These are phyloP conservation scores for Ganoderma leucocontextum DNA, from an alignment of 1,284 basidiomycete species.

Conservation along the genomic window DNA sequence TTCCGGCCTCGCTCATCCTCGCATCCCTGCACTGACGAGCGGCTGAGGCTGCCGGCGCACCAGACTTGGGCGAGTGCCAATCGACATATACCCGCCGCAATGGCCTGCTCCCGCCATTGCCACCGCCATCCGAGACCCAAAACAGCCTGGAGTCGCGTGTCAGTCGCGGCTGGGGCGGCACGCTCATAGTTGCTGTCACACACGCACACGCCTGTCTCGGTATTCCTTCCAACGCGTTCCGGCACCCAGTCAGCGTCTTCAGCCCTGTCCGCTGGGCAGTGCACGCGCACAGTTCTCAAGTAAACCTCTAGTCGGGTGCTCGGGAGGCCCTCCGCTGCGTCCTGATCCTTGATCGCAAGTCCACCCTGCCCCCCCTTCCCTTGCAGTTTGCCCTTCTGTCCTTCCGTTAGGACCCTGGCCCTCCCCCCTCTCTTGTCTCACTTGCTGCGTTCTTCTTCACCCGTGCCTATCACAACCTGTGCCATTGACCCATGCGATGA, in stretches of 20 bases:
- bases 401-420: not conserved
- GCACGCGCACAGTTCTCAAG: constrained; percentile 9
- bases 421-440: not conserved
- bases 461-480: constrained; percentile 24
- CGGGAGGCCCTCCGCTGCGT: constrained; percentile 7
- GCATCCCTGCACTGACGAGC: not conserved
- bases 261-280: constrained; percentile 1
- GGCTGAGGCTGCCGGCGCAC: not conserved
- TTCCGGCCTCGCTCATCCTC: not conserved
- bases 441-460: not conserved
- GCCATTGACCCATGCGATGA: constrained; percentile 19
- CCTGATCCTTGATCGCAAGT: constrained; percentile 15
- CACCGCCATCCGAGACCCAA: not conserved
- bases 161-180: not conserved
- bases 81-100: constrained; percentile 3
- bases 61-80: not conserved
- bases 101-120: not conserved
- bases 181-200: not conserved
- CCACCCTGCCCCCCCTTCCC: not conserved
- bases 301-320: constrained; percentile 13
- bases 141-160: not conserved
- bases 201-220: not conserved
- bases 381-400: not conserved
- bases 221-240: not conserved
- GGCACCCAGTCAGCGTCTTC: not conserved